These are phyloP conservation scores for Dryas alaskensis DNA, from an alignment of 306 rosid species.

Conservation along the genomic window DNA sequence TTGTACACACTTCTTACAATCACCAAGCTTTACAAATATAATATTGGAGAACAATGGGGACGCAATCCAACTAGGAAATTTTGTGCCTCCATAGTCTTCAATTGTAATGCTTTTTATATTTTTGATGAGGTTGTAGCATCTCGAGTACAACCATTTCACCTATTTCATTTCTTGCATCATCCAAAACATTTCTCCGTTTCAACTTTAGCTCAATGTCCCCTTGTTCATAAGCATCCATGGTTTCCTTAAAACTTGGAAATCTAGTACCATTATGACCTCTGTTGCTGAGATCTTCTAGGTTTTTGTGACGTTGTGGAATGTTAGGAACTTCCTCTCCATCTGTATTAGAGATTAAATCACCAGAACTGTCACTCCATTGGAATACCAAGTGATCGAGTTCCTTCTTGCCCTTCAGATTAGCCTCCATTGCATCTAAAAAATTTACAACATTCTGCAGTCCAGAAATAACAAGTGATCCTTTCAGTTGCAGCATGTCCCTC, in stretches of 20 bases:
- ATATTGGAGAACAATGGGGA: constrained; percentile 26
- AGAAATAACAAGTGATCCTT: constrained; percentile 28
- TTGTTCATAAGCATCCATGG: constrained; percentile 14
- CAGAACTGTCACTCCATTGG: constrained; percentile 21
- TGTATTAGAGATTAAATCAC: background rate
- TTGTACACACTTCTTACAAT: constrained; percentile 22
- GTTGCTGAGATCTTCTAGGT: constrained; percentile 18
- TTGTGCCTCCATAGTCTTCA: constrained; percentile 31
- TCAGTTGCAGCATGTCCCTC: constrained; percentile 24
- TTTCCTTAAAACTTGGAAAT: constrained; percentile 30
- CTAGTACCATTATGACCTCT: background rate
- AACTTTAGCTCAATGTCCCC: background rate
- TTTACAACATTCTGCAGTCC: constrained; percentile 32
- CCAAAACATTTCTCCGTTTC: constrained; percentile 4
- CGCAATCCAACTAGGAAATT: constrained; percentile 34
- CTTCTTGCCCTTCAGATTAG: constrained; percentile 33
- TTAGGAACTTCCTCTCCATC: constrained; percentile 5
- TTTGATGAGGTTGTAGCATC: constrained; percentile 37
- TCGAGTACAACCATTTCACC: constrained; percentile 30
- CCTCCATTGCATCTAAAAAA: constrained; percentile 32
- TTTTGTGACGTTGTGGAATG: background rate
- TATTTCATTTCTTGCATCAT: constrained; percentile 24
- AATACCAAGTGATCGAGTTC: constrained; percentile 24
- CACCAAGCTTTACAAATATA: constrained; percentile 5
- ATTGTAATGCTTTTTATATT: constrained; percentile 23